Conservation (phyloP, 305 asterid genomes). For the Fraxinus latifolia region DNA sequence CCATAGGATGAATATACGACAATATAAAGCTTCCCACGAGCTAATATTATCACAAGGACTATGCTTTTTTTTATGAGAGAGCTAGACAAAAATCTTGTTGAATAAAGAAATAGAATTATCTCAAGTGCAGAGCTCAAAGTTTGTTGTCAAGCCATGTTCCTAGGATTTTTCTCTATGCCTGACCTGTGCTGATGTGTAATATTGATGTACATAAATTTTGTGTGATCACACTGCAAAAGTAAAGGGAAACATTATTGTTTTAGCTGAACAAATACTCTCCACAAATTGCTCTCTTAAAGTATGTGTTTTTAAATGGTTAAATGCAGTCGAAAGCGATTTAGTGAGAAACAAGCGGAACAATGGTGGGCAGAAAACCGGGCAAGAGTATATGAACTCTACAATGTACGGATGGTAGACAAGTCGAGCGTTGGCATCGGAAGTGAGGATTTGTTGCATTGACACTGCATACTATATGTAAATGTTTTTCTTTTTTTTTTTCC, state of each 20-base stretch:
- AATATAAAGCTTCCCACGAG: not conserved
- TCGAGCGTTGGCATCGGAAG: constrained; percentile 80
- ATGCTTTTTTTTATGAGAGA: not conserved
- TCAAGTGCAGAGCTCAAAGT: not conserved
- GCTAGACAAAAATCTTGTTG: not conserved
- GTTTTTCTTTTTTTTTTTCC: constrained; percentile 18
- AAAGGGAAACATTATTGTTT: constrained; percentile 4
- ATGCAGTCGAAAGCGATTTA: constrained; percentile 92
- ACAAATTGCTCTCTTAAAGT: constrained; percentile 3
- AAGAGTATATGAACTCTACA: constrained; percentile 86
- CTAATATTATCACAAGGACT: not conserved
- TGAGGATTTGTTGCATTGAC: constrained; percentile 74
- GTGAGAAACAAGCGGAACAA: constrained; percentile 93
- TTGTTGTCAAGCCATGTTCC: not conserved
- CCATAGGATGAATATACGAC: not conserved
- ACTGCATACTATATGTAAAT: constrained; percentile 40
- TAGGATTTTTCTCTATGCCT: not conserved
- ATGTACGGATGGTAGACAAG: constrained; percentile 75
- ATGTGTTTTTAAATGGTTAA: constrained; percentile 24
- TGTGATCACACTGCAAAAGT: not conserved
- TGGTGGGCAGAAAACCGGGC: constrained; percentile 99
- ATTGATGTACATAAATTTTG: not conserved
- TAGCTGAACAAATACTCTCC: constrained; percentile 5
- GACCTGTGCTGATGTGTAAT: not conserved
- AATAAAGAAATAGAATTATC: not conserved